Evolutionary conservation across 176 grass and related monocot genomes (phyloP).

Genomic region (Stipa capillata): DNA sequence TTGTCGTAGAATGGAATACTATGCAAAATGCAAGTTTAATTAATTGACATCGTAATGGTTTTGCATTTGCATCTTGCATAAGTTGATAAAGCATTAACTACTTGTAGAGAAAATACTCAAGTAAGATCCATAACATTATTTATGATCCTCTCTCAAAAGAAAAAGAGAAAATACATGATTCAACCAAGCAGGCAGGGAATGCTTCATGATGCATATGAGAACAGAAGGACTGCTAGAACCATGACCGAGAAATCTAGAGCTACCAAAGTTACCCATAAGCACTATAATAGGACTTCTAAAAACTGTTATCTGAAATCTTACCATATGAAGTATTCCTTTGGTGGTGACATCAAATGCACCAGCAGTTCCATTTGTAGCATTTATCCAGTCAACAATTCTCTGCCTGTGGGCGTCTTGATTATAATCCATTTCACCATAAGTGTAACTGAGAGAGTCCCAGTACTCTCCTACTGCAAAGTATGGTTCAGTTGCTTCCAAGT

Average conservation of each 20-base stretch:
- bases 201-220: neutral
- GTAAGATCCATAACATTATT: neutral
- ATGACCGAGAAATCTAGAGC: too few species aligned
- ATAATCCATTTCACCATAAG: constrained; percentile 95
- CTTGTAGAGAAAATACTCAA: neutral
- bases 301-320: constrained; percentile 37
- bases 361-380: constrained; percentile 83
- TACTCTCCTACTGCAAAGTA: constrained; percentile 97
- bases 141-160: neutral
- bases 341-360: constrained; percentile 98
- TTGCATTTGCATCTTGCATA: neutral
- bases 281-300: neutral
- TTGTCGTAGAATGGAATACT: neutral
- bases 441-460: constrained; percentile 98
- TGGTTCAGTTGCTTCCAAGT: constrained; percentile 80
- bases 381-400: constrained; percentile 99
- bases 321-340: constrained; percentile 93
- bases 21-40: constrained; percentile 15
- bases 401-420: constrained; percentile 98
- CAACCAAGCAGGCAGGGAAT: neutral
- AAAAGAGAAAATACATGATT: neutral
- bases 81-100: neutral
- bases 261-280: neutral
- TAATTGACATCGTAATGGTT: neutral
- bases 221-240: too few species aligned